Evolutionary conservation across 192 early-diverging fungal genomes (phyloP), one percentile per base, ranked within the genome.

Genomic region (Backusella liffmaniae): DNA sequence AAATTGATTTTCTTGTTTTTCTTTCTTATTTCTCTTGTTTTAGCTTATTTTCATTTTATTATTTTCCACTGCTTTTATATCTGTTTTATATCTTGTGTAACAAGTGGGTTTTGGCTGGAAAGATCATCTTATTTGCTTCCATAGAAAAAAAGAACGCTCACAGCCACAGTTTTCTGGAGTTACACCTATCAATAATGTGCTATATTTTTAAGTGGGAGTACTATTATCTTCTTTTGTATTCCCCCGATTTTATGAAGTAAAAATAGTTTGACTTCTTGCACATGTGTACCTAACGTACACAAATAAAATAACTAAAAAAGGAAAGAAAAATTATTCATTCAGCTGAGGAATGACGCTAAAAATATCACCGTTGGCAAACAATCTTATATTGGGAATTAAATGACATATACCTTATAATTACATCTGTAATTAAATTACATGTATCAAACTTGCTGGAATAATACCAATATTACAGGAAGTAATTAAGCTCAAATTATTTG

Each of bases 111-210:
- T 62, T 62, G 21, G 26, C 23, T 62, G 56, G 12, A 62, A 62
- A 62, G 56, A 62, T 4, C 23, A 62, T 29, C 26, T 62, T 29
- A 10, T 62, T 29, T 12, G 12, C 56, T 13, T 59, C 56, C 26
- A 62, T 29, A 23, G 1, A 56, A 56, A 26, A 56, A 62, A 62
- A 62, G 10, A 62, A 29, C 4, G 26, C 29, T 62, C 56, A 62
- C 56, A 62, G 56, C 23, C 56, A 62, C 56, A 62, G 56, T 49
- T 62, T 62, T 62, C 29, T 62, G 21, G n/a, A 23, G 56, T 62
- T 62, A 62, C 56, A 62, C 56, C 26, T 29, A 29, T 62, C 56
- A 62, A 62, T 62, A 8, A 62, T 29, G 56, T 21, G 9, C 18
- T 6, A 9, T 26, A 29, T 13, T 26, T 62, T 62, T 62, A 12